A percentile compares a stretch with the other conserved stretches of the same genome.
These are phyloP conservation scores for Pseudocercospora fuligena DNA, from an alignment of 2,329 filamentous ascomycete species.

Conservation along the genomic window DNA sequence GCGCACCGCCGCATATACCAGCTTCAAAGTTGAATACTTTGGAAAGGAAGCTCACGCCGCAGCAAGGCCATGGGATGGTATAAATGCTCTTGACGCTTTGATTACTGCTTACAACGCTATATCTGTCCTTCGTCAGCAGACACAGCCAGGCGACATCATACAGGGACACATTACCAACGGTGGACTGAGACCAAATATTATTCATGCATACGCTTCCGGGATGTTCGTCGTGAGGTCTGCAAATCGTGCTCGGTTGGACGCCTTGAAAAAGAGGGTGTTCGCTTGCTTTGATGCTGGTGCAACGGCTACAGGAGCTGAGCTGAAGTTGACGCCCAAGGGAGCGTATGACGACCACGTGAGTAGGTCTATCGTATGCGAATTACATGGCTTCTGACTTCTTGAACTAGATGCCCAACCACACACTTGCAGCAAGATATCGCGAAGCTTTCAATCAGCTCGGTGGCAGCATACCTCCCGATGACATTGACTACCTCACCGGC, in stretches of 20 bases:
- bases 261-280: conserved; percentile 40
- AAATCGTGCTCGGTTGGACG: conserved; percentile 37
- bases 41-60: conserved; percentile 46
- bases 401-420: conserved; percentile 10
- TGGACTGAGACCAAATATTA: conserved; percentile 43
- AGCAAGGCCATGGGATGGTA: conserved; percentile 36
- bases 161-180: conserved; percentile 40
- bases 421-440: conserved; percentile 27
- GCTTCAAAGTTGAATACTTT: conserved; percentile 56
- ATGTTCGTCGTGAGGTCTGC: conserved; percentile 45
- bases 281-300: conserved; percentile 56
- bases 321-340: conserved; percentile 50
- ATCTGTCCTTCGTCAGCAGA: conserved; percentile 47
- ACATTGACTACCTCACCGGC: conserved; percentile 49
- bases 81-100: conserved; percentile 44
- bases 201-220: conserved; percentile 47
- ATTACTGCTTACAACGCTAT: conserved; percentile 41
- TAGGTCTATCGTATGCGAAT: not conserved
- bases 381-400: not conserved
- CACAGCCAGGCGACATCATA: conserved; percentile 46
- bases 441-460: conserved; percentile 41
- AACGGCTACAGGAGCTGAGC: conserved; percentile 51
- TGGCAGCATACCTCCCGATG: conserved; percentile 43
- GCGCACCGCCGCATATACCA: conserved; percentile 57
- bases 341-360: conserved; percentile 57